phyloP scores from a whole-genome alignment of 177 flowering plant genomes.

The Tripterygium wilfordii region DNA sequence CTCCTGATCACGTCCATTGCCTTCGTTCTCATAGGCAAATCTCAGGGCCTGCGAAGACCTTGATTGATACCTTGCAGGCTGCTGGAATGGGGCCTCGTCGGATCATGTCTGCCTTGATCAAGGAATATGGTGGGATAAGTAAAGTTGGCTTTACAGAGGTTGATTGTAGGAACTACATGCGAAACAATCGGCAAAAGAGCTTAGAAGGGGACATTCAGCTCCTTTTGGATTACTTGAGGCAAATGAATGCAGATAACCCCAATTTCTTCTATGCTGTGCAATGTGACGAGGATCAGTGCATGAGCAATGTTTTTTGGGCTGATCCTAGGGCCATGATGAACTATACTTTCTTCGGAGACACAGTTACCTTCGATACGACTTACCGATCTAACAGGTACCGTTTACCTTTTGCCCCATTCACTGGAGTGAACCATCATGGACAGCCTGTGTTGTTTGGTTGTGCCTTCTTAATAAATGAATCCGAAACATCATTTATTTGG shows the following conservation, averaged over 20 bases:
- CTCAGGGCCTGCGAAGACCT: conserved; percentile 55
- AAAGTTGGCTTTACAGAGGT: conserved; percentile 72
- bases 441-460: conserved; percentile 63
- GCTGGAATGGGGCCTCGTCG: conserved; percentile 72
- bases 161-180: conserved; percentile 69
- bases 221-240: conserved; percentile 49
- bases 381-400: conserved; percentile 56
- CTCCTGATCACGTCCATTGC: conserved; percentile 65
- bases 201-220: conserved; percentile 69
- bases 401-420: conserved; percentile 57
- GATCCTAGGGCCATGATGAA: conserved; percentile 60
- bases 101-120: conserved; percentile 58
- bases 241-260: conserved; percentile 45
- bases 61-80: conserved; percentile 67
- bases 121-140: conserved; percentile 63
- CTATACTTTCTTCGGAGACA: conserved; percentile 69
- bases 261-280: conserved; percentile 70
- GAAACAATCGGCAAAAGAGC: conserved; percentile 51
- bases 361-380: conserved; percentile 56
- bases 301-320: conserved; percentile 71
- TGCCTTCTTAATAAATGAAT: conserved; percentile 48
- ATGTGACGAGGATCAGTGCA: conserved; percentile 51
- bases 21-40: conserved; percentile 72
- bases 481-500: conserved; percentile 50
- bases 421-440: conserved; percentile 59